phyloP scores from a whole-genome alignment of 2,329 filamentous ascomycete species.

The Aspergillus quadricinctus region DNA sequence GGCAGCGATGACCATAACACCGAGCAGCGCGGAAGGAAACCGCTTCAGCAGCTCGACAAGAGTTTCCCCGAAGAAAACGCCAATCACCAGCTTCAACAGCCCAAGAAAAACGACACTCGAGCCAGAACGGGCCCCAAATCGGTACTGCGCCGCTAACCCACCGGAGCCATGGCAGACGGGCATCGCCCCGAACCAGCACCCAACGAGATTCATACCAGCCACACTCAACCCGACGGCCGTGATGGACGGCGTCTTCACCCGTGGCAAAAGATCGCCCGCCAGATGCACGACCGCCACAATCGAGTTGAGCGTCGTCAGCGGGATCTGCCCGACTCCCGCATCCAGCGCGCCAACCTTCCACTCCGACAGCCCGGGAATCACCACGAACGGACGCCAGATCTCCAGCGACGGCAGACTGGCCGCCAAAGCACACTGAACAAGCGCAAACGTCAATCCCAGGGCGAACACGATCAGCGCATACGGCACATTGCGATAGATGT shows the following conservation, averaged over 20 bases:
- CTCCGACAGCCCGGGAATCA: slow-evolving; percentile 43
- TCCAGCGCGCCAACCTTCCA: slow-evolving; percentile 56
- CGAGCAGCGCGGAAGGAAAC: slow-evolving; percentile 74
- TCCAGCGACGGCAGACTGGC: slow-evolving; percentile 49
- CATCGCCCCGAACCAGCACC: slow-evolving; percentile 93
- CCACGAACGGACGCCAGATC: slow-evolving; percentile 57
- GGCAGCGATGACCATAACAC: slow-evolving; percentile 84
- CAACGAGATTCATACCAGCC: slow-evolving; percentile 73
- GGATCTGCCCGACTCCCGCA: slow-evolving; percentile 79
- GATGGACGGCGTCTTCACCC: slow-evolving; percentile 63
- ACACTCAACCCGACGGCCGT: slow-evolving; percentile 79
- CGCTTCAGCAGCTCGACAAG: slow-evolving; percentile 65
- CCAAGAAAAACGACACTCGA: slow-evolving; percentile 79
- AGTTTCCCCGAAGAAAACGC: slow-evolving; percentile 68
- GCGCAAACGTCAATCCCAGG: slow-evolving; percentile 63
- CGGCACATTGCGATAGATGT: slow-evolving; percentile 62
- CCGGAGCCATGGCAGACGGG: slow-evolving; percentile 91
- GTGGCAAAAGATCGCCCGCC: slow-evolving; percentile 70
- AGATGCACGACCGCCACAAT: slow-evolving; percentile 82
- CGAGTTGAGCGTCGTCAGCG: slow-evolving; percentile 87
- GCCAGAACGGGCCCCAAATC: slow-evolving; percentile 86
- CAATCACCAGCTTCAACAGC: slow-evolving; percentile 67
- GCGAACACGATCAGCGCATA: slow-evolving; percentile 72
- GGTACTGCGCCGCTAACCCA: slow-evolving; percentile 82
- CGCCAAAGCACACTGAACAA: slow-evolving; percentile 35